These are phyloP conservation scores for Aphanomyces astaci DNA, from an alignment of 352 stramenopile genomes.

Conservation along the genomic window DNA sequence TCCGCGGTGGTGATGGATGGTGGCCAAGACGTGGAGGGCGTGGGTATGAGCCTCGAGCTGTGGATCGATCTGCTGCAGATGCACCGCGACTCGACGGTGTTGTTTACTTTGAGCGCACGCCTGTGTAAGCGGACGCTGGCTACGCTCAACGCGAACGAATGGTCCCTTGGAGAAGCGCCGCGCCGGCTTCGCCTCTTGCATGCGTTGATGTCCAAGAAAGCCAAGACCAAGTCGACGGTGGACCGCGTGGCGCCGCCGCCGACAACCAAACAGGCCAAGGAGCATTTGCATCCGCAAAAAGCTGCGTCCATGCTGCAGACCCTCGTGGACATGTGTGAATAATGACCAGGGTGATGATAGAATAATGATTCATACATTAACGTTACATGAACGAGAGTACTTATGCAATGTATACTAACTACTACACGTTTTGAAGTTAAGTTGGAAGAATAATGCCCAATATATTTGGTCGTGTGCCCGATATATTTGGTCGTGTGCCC, in stretches of 20 bases:
- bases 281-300: constrained; percentile 2
- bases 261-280: neutral
- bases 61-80: constrained; percentile 93
- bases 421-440: too few relatives aligned
- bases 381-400: too few relatives aligned
- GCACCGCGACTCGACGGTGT: constrained; percentile 84
- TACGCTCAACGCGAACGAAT: neutral
- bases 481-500: too few relatives aligned
- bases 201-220: constrained; percentile 4
- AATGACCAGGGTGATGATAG: neutral
- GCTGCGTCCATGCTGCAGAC: constrained; percentile 3
- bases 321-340: neutral
- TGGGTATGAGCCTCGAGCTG: constrained; percentile 56
- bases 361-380: too few relatives aligned
- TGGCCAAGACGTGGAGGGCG: constrained; percentile 36
- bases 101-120: constrained; percentile 62
- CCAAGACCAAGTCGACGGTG: constrained; percentile 9
- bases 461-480: too few relatives aligned
- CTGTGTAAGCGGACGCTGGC: constrained; percentile 57
- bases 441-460: too few relatives aligned
- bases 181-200: constrained; percentile 10
- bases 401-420: too few relatives aligned
- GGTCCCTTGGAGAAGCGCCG: neutral
- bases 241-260: neutral
- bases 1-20: too few relatives aligned